Evolutionary conservation across 352 stramenopile species (phyloP), one percentile per base, ranked within the genome.

Genomic region (Pythium rhizo-oryzae): DNA sequence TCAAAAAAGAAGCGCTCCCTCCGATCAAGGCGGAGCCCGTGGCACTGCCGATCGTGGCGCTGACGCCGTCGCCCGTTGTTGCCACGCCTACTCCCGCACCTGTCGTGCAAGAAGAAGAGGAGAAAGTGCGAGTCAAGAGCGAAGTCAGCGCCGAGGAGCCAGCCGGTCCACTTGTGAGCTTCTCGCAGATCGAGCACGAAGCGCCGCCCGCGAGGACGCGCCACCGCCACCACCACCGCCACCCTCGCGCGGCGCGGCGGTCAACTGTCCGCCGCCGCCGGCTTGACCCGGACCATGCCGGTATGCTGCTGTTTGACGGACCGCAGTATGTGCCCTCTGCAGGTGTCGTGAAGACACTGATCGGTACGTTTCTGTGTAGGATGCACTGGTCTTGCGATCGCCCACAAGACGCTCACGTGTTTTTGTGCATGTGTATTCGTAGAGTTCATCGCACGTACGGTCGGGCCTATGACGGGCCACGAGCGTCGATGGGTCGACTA

Each of bases 261-360:
- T 55, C 60, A 0, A 39, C 63, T 6, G 55, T 74, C 11, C 60
- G 67, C 12, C 55, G 61, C 8, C 61, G 55, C 24, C 67, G 62
- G 19, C 56, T 93, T 15, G 79, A 81, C 37, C 82, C 91, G 59
- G 83, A 90, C 60, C 74, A 90, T 58, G 85, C 85, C 5, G 85
- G 79, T 18, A 87, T 90, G 59, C 44, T 91, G 52, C 74, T 93
- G 12, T 93, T 91, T 67, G 82, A 90, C 52, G 82, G 85, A 28
- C 74, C 77, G 12, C 74, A 80, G 39, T 77, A 91, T 62, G 70
- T 72, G 0, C 80, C 85, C 18, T 79, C 73, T 41, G 73, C 81
- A 0, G 64, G 55, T 25, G 80, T 89, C 16, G 66, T 93, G 8
- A 74, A 80, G 11, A 72, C 84, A 3, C 80, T 93, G 41, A 75